phyloP scores from a whole-genome alignment of 2,329 filamentous ascomycete genomes.

The Graphilbum sp. region DNA sequence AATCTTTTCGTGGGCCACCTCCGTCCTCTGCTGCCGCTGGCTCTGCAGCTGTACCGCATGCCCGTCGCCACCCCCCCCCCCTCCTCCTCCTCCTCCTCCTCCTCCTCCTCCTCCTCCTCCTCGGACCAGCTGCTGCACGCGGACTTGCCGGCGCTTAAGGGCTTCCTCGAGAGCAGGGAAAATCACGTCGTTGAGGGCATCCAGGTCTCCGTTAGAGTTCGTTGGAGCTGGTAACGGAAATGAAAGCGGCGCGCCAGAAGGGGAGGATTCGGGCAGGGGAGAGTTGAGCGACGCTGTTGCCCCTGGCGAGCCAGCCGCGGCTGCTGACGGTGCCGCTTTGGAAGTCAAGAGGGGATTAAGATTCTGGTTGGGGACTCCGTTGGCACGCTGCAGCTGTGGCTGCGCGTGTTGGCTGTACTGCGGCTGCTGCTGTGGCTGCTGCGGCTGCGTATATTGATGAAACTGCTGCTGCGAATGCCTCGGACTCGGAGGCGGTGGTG shows the following conservation, averaged over 20 bases:
- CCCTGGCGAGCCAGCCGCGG: background rate
- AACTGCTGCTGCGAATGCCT: slow-evolving; percentile 11
- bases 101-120: too few species aligned
- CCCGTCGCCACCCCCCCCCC: too few species aligned
- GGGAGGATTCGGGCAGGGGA: slow-evolving; percentile 6
- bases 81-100: too few species aligned
- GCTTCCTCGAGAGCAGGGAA: slow-evolving; percentile 86
- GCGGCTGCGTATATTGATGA: slow-evolving; percentile 5
- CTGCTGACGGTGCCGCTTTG: slow-evolving; percentile 2
- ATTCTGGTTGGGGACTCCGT: slow-evolving; percentile 1
- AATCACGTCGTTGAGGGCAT: slow-evolving; percentile 79
- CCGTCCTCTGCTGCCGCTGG: slow-evolving; percentile 50
- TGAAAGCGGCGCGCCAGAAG: slow-evolving; percentile 17
- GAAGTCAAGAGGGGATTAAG: slow-evolving; percentile 8
- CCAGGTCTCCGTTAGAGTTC: slow-evolving; percentile 53
- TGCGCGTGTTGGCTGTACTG: background rate
- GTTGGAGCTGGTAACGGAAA: slow-evolving; percentile 41
- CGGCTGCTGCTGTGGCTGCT: slow-evolving; percentile 4
- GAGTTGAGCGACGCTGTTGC: background rate
- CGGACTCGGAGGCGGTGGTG: background rate
- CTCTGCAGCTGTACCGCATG: too few species aligned
- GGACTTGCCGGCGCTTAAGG: slow-evolving; percentile 58
- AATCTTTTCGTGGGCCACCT: slow-evolving; percentile 66
- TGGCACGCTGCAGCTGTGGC: background rate
- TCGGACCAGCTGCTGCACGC: slow-evolving; percentile 38